phyloP scores from a whole-genome alignment of 257 asterid genomes.

The Primulina huaijiensis region DNA sequence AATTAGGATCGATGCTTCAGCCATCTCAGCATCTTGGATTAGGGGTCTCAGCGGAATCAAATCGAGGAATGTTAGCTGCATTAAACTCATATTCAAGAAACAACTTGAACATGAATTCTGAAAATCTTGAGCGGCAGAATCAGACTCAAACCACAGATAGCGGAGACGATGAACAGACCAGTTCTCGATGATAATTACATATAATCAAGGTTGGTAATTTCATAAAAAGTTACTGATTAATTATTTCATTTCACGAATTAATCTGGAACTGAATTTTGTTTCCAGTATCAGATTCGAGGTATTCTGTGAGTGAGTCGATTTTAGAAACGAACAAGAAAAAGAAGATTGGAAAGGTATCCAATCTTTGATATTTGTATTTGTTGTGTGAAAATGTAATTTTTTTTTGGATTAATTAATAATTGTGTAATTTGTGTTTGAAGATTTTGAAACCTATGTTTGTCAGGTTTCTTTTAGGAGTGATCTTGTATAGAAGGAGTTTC shows the following conservation, averaged over 20 bases:
- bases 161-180: constrained; percentile 43
- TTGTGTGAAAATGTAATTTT: not conserved
- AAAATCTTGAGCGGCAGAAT: constrained; percentile 30
- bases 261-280: not conserved
- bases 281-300: constrained; percentile 27
- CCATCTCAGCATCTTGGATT: constrained; percentile 58
- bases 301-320: constrained; percentile 13
- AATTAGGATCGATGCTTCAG: constrained; percentile 42
- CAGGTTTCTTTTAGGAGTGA: constrained; percentile 39
- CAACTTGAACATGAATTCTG: constrained; percentile 26
- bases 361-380: constrained; percentile 25
- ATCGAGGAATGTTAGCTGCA: constrained; percentile 52
- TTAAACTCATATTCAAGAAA: not conserved
- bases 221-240: not conserved
- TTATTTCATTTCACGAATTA: not conserved
- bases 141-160: constrained; percentile 39
- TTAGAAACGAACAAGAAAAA: constrained; percentile 12
- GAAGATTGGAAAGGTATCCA: constrained; percentile 34
- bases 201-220: not conserved
- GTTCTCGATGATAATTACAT: constrained; percentile 30
- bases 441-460: constrained; percentile 40
- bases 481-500: constrained; percentile 44
- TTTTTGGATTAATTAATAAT: constrained; percentile 22
- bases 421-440: constrained; percentile 33
- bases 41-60: constrained; percentile 50